These are phyloP conservation scores for Neofusicoccum cordaticola DNA, from an alignment of 2,329 filamentous ascomycete species.

Conservation along the genomic window DNA sequence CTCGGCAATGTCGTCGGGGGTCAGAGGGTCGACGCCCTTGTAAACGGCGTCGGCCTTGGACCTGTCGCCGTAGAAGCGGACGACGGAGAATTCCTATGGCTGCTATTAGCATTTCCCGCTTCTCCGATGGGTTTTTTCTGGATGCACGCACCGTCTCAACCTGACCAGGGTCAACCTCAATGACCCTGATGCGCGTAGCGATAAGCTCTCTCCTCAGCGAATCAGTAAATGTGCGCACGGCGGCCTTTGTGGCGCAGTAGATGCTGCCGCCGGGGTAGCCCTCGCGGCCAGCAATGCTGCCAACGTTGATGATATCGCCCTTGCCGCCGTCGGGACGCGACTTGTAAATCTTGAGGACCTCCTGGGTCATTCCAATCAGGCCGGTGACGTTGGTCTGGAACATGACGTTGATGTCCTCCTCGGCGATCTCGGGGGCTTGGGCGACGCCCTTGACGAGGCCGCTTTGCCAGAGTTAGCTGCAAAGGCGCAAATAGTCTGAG, in stretches of 20 bases:
- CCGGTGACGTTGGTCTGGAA: slow-evolving; percentile 92
- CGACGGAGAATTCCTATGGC: slow-evolving; percentile 71
- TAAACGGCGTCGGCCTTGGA: slow-evolving; percentile 87
- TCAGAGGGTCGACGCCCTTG: slow-evolving; percentile 73
- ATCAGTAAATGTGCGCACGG: slow-evolving; percentile 81
- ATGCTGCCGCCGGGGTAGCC: slow-evolving; percentile 82
- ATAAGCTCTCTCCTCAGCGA: slow-evolving; percentile 80
- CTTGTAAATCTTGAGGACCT: slow-evolving; percentile 79
- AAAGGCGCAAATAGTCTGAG: neutral
- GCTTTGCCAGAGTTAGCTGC: slow-evolving; percentile 42
- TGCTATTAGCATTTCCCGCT: neutral
- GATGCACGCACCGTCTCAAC: slow-evolving; percentile 64
- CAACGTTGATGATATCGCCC: slow-evolving; percentile 95
- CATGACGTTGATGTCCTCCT: slow-evolving; percentile 83
- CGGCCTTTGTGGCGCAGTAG: slow-evolving; percentile 91
- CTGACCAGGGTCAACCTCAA: slow-evolving; percentile 87
- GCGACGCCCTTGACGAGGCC: slow-evolving; percentile 88
- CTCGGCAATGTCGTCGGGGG: slow-evolving; percentile 87
- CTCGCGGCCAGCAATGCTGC: slow-evolving; percentile 86
- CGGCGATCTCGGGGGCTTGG: slow-evolving; percentile 75
- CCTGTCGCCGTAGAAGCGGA: slow-evolving; percentile 86
- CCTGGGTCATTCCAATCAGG: slow-evolving; percentile 95
- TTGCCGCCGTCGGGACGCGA: slow-evolving; percentile 64
- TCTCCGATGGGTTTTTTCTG: neutral
- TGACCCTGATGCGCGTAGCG: slow-evolving; percentile 74